These are phyloP conservation scores for Tagetes patula DNA, from an alignment of 129 eudicot genomes.

Conservation along the genomic window DNA sequence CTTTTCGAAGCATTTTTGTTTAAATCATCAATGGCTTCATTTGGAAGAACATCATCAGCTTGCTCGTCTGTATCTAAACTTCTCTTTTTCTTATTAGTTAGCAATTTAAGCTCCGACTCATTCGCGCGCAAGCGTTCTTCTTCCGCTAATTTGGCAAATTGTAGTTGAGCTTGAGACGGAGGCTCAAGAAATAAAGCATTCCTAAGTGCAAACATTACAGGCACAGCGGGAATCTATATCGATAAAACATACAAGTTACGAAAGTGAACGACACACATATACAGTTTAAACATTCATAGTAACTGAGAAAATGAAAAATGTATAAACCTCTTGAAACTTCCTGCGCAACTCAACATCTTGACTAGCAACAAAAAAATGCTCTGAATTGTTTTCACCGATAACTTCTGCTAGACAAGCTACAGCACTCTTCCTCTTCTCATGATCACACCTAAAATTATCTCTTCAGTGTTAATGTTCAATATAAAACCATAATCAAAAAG, in stretches of 20 bases:
- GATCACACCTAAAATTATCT: not conserved
- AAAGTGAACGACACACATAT: not conserved
- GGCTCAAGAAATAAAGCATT: constrained; percentile 81
- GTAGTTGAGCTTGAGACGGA: constrained; percentile 64
- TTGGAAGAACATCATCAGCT: constrained; percentile 35
- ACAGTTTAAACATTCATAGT: not conserved
- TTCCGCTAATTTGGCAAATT: constrained; percentile 71
- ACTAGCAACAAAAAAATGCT: constrained; percentile 92
- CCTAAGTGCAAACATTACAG: constrained; percentile 69
- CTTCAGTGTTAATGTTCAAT: not conserved
- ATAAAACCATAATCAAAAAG: not conserved
- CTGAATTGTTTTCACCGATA: constrained; percentile 39
- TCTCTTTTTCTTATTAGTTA: constrained; percentile 40
- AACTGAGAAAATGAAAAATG: not conserved
- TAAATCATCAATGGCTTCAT: constrained; percentile 20
- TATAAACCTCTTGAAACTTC: constrained; percentile 74
- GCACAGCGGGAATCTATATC: constrained; percentile 83
- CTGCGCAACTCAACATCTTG: constrained; percentile 85
- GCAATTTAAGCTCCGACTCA: constrained; percentile 64
- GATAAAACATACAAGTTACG: constrained; percentile 5
- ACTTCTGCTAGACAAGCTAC: constrained; percentile 68
- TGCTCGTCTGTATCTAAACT: constrained; percentile 18
- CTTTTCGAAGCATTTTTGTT: constrained; percentile 35
- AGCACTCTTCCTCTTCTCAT: constrained; percentile 79
- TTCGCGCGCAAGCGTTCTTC: constrained; percentile 74